Base-by-base conservation (phyloP, 2,329 filamentous ascomycete species). In the Lizonia empirigonia region DNA sequence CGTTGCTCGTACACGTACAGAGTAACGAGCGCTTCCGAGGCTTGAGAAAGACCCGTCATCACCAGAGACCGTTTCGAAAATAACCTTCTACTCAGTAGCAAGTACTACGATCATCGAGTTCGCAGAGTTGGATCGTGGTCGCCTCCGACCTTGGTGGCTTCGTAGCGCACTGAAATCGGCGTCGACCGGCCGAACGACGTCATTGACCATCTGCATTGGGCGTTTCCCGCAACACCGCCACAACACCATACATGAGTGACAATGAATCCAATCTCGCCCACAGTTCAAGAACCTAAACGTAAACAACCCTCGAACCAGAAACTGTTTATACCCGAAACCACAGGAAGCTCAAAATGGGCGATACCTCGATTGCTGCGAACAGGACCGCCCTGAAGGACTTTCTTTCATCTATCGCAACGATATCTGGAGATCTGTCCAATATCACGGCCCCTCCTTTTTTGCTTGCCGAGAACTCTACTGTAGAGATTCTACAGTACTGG, bases 381-480 rank as follows among this genome's bases (percentile, higher is more conserved):
- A 65, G 69, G 15, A 70, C 69, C 30, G 59, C 58, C 10, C 48
- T 71, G 33, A 70, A 63, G 35, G 68, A 72, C 12, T 72, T 72
- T 50, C 42, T 72, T 7, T 61, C 53, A 2, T 77, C 74, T 0
- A 76, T 78, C 37, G 71, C 76, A 23, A 77, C 75, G 1, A 76
- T 78, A 45, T 74, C 72, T 62, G 77, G 77, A 27, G 76, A 78
- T 49, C 67, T 78, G 6, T 72, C 67, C 34, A 78, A 76, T 44
- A 78, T 78, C 46, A 78, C 77, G 7, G 77, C 76, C 1, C 77
- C 77, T 3, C 76, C 76, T 3, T 78, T 78, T 49, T 69, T 79
- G 6, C 64, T 79, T 0, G 74, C 74, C 2, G 69, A 75, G 44
- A 74, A 77, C 40, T 77, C 74, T 0, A 78, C 77, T 1, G 75